A percentile compares a stretch with the other conserved stretches of the same genome.
These are phyloP conservation scores for Chiua virens DNA, from an alignment of 768 basidiomycete species.

Conservation along the genomic window DNA sequence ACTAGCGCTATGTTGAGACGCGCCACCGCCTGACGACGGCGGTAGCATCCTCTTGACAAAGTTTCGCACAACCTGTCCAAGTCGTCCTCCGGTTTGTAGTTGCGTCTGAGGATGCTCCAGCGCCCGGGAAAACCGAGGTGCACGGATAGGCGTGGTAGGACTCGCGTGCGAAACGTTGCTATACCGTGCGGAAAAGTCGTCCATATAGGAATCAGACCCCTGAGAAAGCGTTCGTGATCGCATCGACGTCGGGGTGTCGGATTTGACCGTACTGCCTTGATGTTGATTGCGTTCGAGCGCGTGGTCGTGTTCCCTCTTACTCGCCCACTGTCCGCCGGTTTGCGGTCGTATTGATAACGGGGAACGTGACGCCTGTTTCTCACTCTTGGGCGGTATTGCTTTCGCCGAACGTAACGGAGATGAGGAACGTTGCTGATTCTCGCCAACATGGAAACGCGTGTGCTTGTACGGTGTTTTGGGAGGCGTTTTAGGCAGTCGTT, in stretches of 20 bases:
- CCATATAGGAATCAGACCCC: conserved; percentile 6
- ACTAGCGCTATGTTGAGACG: not conserved
- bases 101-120: not conserved
- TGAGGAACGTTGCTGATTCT: not conserved
- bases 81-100: conserved; percentile 11
- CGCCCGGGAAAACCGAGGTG: not conserved
- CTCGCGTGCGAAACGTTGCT: not conserved
- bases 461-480: conserved; percentile 7
- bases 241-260: not conserved
- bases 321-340: not conserved
- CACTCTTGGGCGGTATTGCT: not conserved
- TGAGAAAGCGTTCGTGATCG: conserved; percentile 2
- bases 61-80: conserved; percentile 21
- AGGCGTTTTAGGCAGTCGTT: conserved; percentile 3
- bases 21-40: conserved; percentile 6
- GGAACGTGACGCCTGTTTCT: not conserved
- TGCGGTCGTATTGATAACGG: not conserved
- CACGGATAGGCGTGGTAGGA: not conserved
- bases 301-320: not conserved
- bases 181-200: conserved; percentile 17
- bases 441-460: not conserved
- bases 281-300: not conserved
- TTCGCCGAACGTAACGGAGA: not conserved
- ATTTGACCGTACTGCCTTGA: not conserved
- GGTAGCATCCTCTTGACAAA: conserved; percentile 23